Conservation (phyloP, 2,329 filamentous ascomycete species). For the Nothomitra cinnamomea region DNA sequence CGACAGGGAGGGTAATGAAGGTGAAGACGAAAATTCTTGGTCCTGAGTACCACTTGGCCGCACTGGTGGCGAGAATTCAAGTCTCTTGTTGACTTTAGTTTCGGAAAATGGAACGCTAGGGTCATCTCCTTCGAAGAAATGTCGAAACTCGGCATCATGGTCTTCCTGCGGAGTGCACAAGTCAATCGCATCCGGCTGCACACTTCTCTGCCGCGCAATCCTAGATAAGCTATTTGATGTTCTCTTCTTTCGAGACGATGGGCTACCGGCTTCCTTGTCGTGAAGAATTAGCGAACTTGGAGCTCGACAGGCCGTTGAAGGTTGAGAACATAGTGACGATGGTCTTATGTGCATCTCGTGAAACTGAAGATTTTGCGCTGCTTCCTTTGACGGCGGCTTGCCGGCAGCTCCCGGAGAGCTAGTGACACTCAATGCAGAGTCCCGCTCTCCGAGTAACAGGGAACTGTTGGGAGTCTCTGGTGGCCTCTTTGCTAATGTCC, state of each 20-base stretch:
- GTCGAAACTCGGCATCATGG: background rate
- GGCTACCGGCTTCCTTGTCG: background rate
- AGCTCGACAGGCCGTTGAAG: too few species aligned
- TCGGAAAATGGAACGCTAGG: background rate
- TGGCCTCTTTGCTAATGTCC: slow-evolving; percentile 9
- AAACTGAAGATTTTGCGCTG: background rate
- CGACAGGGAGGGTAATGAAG: background rate
- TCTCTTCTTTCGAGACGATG: too few species aligned
- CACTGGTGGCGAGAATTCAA: background rate
- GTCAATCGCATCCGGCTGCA: too few species aligned
- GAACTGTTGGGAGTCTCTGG: slow-evolving; percentile 6
- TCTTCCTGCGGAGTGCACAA: too few species aligned
- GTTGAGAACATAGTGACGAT: too few species aligned
- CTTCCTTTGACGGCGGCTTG: background rate
- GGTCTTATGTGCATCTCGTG: background rate
- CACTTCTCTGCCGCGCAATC: too few species aligned
- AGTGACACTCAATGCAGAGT: slow-evolving; percentile 9
- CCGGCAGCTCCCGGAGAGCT: background rate
- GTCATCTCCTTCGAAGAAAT: background rate
- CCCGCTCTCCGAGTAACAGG: slow-evolving; percentile 3
- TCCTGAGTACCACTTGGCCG: background rate
- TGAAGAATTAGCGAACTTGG: background rate
- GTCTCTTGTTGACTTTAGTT: background rate
- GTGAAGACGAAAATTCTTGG: background rate
- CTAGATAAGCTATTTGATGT: too few species aligned